Evolutionary conservation across 2,329 filamentous ascomycete species (phyloP).

Genomic region (Ophiocordyceps camponoti-saundersi): DNA sequence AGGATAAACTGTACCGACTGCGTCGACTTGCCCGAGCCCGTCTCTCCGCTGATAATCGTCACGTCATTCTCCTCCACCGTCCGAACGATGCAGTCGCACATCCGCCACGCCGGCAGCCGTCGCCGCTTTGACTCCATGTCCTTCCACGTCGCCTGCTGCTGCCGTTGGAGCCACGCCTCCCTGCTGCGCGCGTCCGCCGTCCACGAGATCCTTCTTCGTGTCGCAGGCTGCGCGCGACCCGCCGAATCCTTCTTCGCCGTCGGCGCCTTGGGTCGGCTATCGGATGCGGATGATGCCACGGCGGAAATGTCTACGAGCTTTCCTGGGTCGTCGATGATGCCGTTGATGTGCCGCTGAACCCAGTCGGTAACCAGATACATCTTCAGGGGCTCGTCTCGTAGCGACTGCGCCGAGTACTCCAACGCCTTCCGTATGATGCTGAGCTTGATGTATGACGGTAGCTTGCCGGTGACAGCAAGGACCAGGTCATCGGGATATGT

Average conservation of each 20-base stretch:
- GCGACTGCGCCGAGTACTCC: conserved; percentile 48
- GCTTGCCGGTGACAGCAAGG: conserved; percentile 48
- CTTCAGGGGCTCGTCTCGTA: conserved; percentile 73
- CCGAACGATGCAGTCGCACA: conserved; percentile 58
- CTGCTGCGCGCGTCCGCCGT: conserved; percentile 39
- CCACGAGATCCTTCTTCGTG: conserved; percentile 47
- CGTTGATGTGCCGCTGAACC: conserved; percentile 69
- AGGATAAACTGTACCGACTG: conserved; percentile 93
- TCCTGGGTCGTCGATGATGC: conserved; percentile 73
- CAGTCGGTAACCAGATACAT: conserved; percentile 82
- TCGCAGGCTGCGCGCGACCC: conserved; percentile 18
- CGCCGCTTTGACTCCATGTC: conserved; percentile 60
- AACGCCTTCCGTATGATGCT: conserved; percentile 70
- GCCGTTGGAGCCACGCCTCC: conserved; percentile 53
- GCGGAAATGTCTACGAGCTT: conserved; percentile 70
- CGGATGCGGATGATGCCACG: conserved; percentile 50
- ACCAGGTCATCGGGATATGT: conserved; percentile 59
- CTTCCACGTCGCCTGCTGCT: conserved; percentile 46
- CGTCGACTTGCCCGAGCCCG: conserved; percentile 90
- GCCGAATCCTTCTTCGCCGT: conserved; percentile 7
- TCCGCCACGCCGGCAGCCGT: conserved; percentile 72
- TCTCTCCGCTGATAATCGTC: conserved; percentile 93
- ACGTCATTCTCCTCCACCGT: conserved; percentile 68
- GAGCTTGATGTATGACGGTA: conserved; percentile 86
- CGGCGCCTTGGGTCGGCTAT: conserved; percentile 21